Conservation (phyloP, 768 basidiomycete species). For the Tylopilus plumbeoviolaceoides region DNA sequence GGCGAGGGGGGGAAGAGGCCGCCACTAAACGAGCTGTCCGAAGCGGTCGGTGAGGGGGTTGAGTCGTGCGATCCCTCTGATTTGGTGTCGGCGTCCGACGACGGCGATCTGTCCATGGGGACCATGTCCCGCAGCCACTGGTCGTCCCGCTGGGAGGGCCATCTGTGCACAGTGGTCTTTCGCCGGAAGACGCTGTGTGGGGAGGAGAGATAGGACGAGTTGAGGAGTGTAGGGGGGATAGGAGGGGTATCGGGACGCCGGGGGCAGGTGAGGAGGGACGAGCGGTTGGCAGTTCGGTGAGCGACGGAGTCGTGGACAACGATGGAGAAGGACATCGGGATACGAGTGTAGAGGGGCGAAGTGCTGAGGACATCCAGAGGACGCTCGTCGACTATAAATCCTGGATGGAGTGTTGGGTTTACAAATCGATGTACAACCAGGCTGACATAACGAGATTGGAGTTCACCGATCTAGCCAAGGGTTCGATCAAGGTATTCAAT, state of each 20-base stretch:
- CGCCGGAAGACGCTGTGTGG: conserved; percentile 47
- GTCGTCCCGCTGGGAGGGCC: conserved; percentile 50
- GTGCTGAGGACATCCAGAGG: conserved; percentile 9
- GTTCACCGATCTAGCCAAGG: conserved; percentile 9
- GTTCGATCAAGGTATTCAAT: conserved; percentile 22
- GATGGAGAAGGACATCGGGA: conserved; percentile 14
- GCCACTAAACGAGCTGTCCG: conserved; percentile 14
- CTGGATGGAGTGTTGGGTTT: conserved; percentile 10
- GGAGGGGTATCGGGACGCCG: conserved; percentile 38
- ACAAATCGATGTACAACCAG: conserved; percentile 22
- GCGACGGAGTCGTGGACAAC: conserved; percentile 14
- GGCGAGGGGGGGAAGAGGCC: conserved; percentile 16
- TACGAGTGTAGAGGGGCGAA: background rate
- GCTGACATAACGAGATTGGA: conserved; percentile 26
- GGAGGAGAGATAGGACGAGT: conserved; percentile 52
- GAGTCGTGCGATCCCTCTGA: conserved; percentile 13
- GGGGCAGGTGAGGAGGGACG: conserved; percentile 13
- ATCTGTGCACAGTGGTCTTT: conserved; percentile 28
- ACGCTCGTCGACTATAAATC: conserved; percentile 16
- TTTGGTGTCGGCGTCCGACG: conserved; percentile 12
- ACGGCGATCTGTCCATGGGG: conserved; percentile 29
- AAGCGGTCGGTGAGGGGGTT: conserved; percentile 20
- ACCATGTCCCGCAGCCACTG: conserved; percentile 64
- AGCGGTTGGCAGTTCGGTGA: conserved; percentile 13
- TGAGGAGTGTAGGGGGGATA: conserved; percentile 53